Base-by-base conservation (phyloP, 208 protist species). In the Angomonas deanei region DNA sequence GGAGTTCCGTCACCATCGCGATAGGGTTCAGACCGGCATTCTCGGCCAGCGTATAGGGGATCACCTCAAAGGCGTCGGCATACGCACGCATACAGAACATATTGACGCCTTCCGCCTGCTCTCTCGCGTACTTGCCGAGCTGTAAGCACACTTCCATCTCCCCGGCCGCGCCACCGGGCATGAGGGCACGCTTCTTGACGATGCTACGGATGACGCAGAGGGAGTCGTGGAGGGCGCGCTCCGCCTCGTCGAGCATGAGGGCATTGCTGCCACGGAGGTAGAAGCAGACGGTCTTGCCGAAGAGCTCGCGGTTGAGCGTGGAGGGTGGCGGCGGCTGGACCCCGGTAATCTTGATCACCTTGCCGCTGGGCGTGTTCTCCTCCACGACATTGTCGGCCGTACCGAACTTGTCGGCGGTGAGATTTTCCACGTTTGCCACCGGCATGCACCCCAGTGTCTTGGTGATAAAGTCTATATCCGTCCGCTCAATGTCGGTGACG, bases 181-280 rank as follows among this genome's bases (percentile, higher is more conserved):
- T 96, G 24, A 98, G 80, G 26, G 80, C 80, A 31, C 78, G 85
- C 68, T 96, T 95, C 93, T 99, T 99, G 48, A 99, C 96, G n/a
- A 99, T 93, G 23, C 86, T 98, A 21, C 98, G 86, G 59, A 99
- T 96, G 42, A 99, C 98, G 71, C 99, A 99, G n/a, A 99, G 84
- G 2, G 98, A 98, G 80, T 99, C 99, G 71, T 99, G 98, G 30
- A 99, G 58, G 0, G 98, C 99, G 46, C 99, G 88, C 62, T 99
- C 97, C 11, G 97, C 89, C 86, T 99, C 98, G 55, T 99, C 98
- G 0, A 99, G 62, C 49, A 99, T 87, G 17, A 99, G 77, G 58
- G 94, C 86, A 81, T 99, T 99, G 61, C 97, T 96, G 24, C 97
- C 98, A 39, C 97, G 82, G 21, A 98, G 69, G n/a, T 99, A 84